Base-by-base conservation (phyloP, 495 filamentous ascomycete genomes). In the Hypoxylon fragiforme region DNA sequence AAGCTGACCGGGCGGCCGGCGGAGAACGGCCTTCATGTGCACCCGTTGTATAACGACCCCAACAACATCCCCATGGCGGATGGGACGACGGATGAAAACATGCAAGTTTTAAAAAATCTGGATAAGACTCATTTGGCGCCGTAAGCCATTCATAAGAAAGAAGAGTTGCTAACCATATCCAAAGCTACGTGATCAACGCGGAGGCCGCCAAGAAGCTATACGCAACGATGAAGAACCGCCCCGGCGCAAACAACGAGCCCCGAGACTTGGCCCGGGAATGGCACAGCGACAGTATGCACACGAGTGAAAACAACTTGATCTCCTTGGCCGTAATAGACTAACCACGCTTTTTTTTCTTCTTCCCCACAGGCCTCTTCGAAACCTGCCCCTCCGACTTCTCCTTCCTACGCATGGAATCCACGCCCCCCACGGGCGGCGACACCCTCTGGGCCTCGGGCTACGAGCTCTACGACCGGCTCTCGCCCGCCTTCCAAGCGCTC, bases 401-500 rank as follows among this genome's bases (percentile, higher is more conserved):
- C 16, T 73, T 69, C 35, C 65, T 71, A 16, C 57, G 69, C 30
- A 77, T 77, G 73, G 51, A 72, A 44, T 60, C 66, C 24, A 73
- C 69, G 3, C 74, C 74, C 0, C 47, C 65, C 1, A 15, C 66
- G n/a, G 73, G 73, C 26, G 74, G 74, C 11, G 74, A 74, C 50
- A 76, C 72, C 0, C 72, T 75, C 12, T 76, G 73, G 72, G 68
- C 55, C 26, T 73, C 71, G 3, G 73, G 73, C n/a, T 76, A 75
- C 47, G 73, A 74, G 46, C 55, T 75, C 12, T 74, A 73, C 46
- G 58, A 69, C 61, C 68, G 73, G 7, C 47, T 70, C 4, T 72
- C 67, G 18, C 67, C 68, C 2, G 67, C 71, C 6, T 73, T 68
- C 31, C 60, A 59, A 48, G 60, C 59, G 2, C 71, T 68, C 48